These are phyloP conservation scores for Botrytis fabae DNA, from an alignment of 2,329 filamentous ascomycete species.

Conservation along the genomic window DNA sequence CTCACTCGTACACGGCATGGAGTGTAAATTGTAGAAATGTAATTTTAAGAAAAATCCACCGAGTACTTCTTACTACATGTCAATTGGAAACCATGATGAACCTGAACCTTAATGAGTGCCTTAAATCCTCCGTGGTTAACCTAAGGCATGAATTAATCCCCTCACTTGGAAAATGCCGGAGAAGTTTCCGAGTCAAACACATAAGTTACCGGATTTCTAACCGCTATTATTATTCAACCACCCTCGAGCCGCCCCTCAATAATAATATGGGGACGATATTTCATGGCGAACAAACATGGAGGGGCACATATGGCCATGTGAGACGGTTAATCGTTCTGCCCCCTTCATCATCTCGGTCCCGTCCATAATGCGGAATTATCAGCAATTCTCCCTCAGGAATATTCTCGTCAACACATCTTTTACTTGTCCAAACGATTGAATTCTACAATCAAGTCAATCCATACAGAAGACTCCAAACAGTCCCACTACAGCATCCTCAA, in stretches of 20 bases:
- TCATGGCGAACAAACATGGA: slow-evolving; percentile 8
- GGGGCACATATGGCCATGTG: slow-evolving; percentile 11
- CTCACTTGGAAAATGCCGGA: slow-evolving; percentile 3
- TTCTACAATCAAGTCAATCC: not conserved
- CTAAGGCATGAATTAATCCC: not conserved
- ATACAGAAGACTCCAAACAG: not conserved
- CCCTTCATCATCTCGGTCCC: not conserved
- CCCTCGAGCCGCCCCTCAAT: not conserved
- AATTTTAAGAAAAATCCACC: not conserved
- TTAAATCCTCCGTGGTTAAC: not conserved
- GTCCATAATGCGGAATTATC: not conserved
- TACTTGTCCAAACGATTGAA: not conserved
- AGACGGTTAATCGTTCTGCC: slow-evolving; percentile 24
- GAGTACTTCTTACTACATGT: not conserved
- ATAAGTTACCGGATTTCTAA: slow-evolving; percentile 2
- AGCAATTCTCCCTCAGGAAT: not conserved
- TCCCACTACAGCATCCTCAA: not conserved
- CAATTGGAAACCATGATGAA: not conserved
- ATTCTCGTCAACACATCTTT: not conserved
- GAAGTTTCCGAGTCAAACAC: slow-evolving; percentile 4
- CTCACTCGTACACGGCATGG: not conserved
- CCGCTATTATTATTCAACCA: not conserved
- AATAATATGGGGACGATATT: slow-evolving; percentile 11
- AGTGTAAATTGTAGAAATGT: not conserved
- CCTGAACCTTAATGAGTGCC: not conserved